Conservation (phyloP, 305 asterid species). For the Fraxinus albicans region DNA sequence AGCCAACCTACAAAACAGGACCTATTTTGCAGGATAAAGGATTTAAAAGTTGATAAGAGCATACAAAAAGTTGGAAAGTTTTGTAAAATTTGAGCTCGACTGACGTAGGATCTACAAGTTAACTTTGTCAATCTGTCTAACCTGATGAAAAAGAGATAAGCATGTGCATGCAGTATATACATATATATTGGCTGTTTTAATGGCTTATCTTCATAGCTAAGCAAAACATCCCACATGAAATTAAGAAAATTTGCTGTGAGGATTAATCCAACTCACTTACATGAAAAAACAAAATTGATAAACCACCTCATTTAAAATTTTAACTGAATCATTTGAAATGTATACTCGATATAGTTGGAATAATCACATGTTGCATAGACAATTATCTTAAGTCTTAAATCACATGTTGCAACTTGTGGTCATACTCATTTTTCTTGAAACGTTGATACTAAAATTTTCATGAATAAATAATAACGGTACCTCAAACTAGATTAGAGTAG, state of each 20-base stretch:
- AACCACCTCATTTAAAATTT: neutral
- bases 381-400: too few species aligned
- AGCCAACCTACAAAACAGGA: neutral
- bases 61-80: neutral
- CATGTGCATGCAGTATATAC: neutral
- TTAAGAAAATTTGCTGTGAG: neutral
- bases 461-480: neutral
- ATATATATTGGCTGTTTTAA: neutral
- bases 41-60: neutral
- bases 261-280: neutral
- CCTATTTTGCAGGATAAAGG: neutral
- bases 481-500: neutral
- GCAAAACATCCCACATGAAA: slow-evolving; percentile 53
- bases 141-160: neutral
- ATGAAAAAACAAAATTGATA: neutral
- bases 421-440: neutral
- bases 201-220: slow-evolving; percentile 42
- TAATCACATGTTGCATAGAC: neutral
- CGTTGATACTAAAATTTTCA: neutral
- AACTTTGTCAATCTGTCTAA: neutral
- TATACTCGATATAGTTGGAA: neutral
- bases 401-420: neutral
- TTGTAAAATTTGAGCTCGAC: neutral
- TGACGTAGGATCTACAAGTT: neutral
- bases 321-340: neutral